A percentile compares a stretch with the other conserved stretches of the same genome.
phyloP scores from a whole-genome alignment of 352 stramenopile species.

The Phytopythium boreale region DNA sequence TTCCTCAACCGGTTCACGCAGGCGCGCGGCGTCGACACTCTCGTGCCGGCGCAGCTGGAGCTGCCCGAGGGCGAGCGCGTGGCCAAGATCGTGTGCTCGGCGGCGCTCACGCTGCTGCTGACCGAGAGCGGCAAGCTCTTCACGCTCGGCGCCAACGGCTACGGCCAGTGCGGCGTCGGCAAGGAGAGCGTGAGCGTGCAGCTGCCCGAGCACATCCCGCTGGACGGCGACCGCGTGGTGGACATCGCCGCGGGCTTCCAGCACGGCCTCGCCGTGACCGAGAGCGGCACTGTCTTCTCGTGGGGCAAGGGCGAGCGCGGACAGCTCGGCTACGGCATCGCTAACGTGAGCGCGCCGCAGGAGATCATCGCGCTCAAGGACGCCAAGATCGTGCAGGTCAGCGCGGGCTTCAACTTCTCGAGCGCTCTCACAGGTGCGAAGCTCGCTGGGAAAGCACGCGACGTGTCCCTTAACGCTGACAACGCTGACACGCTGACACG shows the following conservation, averaged over 20 bases:
- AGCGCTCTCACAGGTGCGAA: constrained; percentile 53
- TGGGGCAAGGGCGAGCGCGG: constrained; percentile 85
- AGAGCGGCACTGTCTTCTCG: constrained; percentile 65
- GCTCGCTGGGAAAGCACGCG: not conserved
- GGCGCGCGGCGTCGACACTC: constrained; percentile 55
- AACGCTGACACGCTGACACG: not conserved
- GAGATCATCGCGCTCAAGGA: constrained; percentile 78
- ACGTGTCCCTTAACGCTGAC: no score
- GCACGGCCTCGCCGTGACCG: constrained; percentile 70
- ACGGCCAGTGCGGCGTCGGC: constrained; percentile 75
- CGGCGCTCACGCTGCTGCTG: constrained; percentile 72
- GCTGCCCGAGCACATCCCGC: constrained; percentile 44
- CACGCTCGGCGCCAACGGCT: constrained; percentile 71
- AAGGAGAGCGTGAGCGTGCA: constrained; percentile 61
- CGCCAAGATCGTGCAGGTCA: constrained; percentile 56
- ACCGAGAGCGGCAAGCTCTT: constrained; percentile 81
- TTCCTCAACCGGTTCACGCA: constrained; percentile 77
- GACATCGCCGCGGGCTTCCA: constrained; percentile 77
- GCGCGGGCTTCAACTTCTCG: constrained; percentile 84
- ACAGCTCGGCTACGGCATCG: constrained; percentile 75
- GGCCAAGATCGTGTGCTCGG: constrained; percentile 80
- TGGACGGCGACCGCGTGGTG: constrained; percentile 65
- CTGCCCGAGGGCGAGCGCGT: constrained; percentile 58
- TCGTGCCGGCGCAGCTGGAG: constrained; percentile 51
- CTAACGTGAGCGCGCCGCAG: constrained; percentile 67